Conservation (phyloP, 139 green algal genomes). For the Spirogloea muscicola region DNA sequence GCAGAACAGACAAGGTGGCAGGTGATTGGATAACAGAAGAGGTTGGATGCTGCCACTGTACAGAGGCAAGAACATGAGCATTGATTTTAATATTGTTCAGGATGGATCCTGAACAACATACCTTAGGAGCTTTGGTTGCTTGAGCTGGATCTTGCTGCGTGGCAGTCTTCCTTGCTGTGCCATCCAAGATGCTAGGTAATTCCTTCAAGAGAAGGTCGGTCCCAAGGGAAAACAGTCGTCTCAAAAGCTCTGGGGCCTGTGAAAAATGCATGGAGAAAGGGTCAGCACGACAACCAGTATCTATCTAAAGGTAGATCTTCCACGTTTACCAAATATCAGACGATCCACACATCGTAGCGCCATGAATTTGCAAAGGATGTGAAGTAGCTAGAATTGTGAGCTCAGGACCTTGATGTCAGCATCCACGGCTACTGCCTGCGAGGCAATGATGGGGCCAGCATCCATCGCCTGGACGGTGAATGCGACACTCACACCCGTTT, state of each 20-base stretch:
- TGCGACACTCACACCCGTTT: conserved; percentile 80
- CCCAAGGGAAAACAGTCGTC: conserved; percentile 40
- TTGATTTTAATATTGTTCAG: too few relatives aligned
- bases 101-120: too few relatives aligned
- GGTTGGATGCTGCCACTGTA: not conserved
- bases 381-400: not conserved
- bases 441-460: conserved; percentile 82
- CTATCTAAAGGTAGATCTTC: too few relatives aligned
- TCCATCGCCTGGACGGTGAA: conserved; percentile 94
- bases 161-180: not conserved
- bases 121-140: conserved; percentile 16
- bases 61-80: conserved; percentile 2
- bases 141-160: conserved; percentile 11
- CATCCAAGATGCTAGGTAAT: conserved; percentile 4
- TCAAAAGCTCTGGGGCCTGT: conserved; percentile 79
- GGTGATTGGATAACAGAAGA: not conserved
- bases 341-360: not conserved
- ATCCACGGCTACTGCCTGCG: conserved; percentile 53
- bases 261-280: not conserved
- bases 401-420: conserved; percentile 46
- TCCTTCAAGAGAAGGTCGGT: conserved; percentile 18
- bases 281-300: not conserved
- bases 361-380: not conserved
- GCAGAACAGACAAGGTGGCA: not conserved
- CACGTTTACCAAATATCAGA: not conserved